These are phyloP conservation scores for Secale cereale DNA, from an alignment of 176 grass and related monocot species.

Conservation along the genomic window DNA sequence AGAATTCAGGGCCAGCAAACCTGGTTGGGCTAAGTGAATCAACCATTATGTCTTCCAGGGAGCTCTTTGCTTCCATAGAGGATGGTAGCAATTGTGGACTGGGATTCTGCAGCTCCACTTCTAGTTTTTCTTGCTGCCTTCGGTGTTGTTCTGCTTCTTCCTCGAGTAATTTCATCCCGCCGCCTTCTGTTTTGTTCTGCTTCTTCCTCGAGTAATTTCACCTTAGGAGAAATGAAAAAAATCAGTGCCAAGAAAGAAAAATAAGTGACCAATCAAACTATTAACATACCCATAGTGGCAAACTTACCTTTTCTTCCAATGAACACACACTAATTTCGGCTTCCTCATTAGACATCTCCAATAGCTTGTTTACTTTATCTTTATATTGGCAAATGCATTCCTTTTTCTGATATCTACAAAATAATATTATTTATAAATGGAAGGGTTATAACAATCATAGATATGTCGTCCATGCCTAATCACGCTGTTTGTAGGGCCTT, in stretches of 20 bases:
- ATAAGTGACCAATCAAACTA: background rate
- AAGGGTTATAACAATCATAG: too few relatives aligned
- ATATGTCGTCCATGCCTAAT: too few relatives aligned
- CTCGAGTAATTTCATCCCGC: conserved; percentile 55
- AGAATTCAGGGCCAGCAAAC: too few relatives aligned
- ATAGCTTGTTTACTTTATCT: too few relatives aligned
- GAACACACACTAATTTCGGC: conserved; percentile 64
- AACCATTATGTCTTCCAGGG: conserved; percentile 24
- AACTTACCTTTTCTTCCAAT: conserved; percentile 72
- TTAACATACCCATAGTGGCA: background rate
- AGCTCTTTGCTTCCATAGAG: too few relatives aligned
- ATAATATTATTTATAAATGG: too few relatives aligned
- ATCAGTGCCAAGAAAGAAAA: conserved; percentile 3
- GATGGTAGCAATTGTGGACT: conserved; percentile 55
- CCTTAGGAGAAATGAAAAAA: too few relatives aligned
- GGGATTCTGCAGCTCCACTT: conserved; percentile 67
- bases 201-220: too few relatives aligned
- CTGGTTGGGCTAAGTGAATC: background rate
- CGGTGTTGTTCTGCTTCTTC: conserved; percentile 63
- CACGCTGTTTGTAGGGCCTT: too few relatives aligned
- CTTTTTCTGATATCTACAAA: too few relatives aligned
- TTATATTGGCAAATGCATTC: too few relatives aligned
- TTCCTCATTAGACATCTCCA: conserved; percentile 64
- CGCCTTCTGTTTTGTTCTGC: too few relatives aligned
- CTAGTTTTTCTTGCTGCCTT: conserved; percentile 59